Conservation (phyloP, 148 eudicot genomes). For the Fagopyrum homotropicum region DNA sequence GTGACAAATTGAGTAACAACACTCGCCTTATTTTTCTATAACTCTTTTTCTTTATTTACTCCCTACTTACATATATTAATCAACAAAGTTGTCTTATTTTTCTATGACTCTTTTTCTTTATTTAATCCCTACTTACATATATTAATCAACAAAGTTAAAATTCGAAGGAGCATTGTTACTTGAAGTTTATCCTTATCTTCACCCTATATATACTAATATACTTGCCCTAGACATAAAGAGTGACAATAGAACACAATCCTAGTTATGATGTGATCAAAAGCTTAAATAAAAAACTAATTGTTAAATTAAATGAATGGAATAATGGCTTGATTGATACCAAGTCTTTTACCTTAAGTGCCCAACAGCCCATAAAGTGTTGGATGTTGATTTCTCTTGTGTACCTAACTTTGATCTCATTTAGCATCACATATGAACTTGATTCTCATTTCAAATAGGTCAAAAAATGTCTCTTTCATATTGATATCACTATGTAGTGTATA, state of each 20-base stretch:
- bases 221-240: background rate
- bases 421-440: background rate
- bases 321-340: background rate
- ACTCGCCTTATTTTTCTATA: too few species aligned
- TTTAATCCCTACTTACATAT: too few species aligned
- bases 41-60: too few species aligned
- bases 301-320: background rate
- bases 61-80: too few species aligned
- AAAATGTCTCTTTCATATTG: background rate
- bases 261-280: background rate
- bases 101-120: too few species aligned
- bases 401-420: background rate
- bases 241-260: background rate
- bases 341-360: background rate
- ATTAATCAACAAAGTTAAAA: too few species aligned
- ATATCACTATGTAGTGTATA: background rate
- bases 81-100: too few species aligned
- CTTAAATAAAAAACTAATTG: background rate
- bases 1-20: too few species aligned
- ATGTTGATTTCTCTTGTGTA: conserved; percentile 1
- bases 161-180: too few species aligned
- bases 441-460: background rate
- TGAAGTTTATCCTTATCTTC: conserved; percentile 5
- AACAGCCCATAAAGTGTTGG: conserved; percentile 11
- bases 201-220: background rate